Base-by-base conservation (phyloP, 2,329 filamentous ascomycete species). In the Fulvia fulva region DNA sequence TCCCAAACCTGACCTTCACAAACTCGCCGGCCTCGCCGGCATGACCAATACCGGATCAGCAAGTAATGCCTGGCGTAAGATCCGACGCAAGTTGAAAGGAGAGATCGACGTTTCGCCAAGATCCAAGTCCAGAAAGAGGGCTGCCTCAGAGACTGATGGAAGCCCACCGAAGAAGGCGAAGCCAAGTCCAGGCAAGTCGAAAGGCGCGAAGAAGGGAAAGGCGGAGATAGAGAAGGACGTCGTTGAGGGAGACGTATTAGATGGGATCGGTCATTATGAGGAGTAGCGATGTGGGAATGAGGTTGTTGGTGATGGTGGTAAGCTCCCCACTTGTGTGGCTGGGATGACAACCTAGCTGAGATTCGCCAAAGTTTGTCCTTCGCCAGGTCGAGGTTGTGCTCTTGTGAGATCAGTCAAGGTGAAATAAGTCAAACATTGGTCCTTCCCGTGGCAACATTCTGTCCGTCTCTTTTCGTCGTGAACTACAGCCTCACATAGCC, bases 1-100 rank as follows among this genome's bases (percentile, higher is more conserved):
- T 7, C 58, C 58, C 25, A 60, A 60, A 25, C 46, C 57, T 26
- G 46, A 57, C 46, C 56, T 54, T 32, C 14, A 55, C 14, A 60
- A 60, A 37, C 46, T 60, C 8, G 55, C 58, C 9, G 21, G 34
- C n/a, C 45, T 54, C 6, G 51, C 25, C 4, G 58, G 55, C 16
- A 52, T 55, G 50, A 57, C 55, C 7, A 60, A 60, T 30, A 25
- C 16, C 8, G 45, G 55, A 11, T 60, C 58, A 4, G 54, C 54
- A 9, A n/a, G 41, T 19, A 60, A 60, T 25, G 58, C 58, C 11
- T 60, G 58, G 58, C 30, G 22, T 4, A 53, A 41, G 43, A 55
- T 60, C 50, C 26, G 47, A 12, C 49, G 50, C 25, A 57, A 60
- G 26, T 22, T 56, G n/a, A 9, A 16, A 41, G 34, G 32, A 4